These are phyloP conservation scores for Aspergillus oerlinghausenensis DNA, from an alignment of 2,329 filamentous ascomycete genomes.

Conservation along the genomic window DNA sequence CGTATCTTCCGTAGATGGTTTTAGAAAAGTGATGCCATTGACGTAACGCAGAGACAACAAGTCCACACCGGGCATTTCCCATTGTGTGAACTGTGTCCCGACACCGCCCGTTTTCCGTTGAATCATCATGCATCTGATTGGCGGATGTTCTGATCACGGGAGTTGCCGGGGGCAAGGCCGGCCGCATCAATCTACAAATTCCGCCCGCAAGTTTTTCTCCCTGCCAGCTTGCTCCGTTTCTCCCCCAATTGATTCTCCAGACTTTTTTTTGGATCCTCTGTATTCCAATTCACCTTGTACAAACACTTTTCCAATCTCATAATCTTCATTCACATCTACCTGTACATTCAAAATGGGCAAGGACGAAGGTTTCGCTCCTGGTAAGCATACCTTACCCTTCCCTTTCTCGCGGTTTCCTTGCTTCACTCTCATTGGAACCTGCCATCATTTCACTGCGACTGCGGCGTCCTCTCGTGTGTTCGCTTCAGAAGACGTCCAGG, in stretches of 20 bases:
- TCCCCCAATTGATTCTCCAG: constrained; percentile 14
- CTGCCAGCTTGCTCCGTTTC: constrained; percentile 11
- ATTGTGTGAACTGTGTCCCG: constrained; percentile 17
- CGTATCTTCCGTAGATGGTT: not conserved
- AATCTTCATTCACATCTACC: constrained; percentile 25
- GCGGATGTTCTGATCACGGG: constrained; percentile 29
- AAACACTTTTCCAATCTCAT: constrained; percentile 13
- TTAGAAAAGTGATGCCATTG: not conserved
- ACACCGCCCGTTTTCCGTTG: constrained; percentile 30
- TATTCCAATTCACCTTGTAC: constrained; percentile 26
- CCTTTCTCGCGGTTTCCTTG: constrained; percentile 1
- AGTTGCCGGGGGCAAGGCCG: constrained; percentile 25
- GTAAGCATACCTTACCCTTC: constrained; percentile 32
- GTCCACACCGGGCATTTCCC: constrained; percentile 6
- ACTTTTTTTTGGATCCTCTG: constrained; percentile 12
- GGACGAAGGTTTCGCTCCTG: constrained; percentile 43
- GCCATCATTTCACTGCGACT: constrained; percentile 4
- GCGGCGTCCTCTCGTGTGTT: not conserved
- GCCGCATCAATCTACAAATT: constrained; percentile 29
- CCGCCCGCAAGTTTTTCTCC: constrained; percentile 30
- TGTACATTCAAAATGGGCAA: constrained; percentile 37
- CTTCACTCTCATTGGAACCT: not conserved
- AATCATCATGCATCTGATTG: constrained; percentile 36
- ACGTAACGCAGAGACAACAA: constrained; percentile 5
- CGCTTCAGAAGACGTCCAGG: not conserved